Evolutionary conservation across 1,139 yeast species (phyloP), one percentile per base, ranked within the genome.

Genomic region (Nakaseomyces nivariensis): DNA sequence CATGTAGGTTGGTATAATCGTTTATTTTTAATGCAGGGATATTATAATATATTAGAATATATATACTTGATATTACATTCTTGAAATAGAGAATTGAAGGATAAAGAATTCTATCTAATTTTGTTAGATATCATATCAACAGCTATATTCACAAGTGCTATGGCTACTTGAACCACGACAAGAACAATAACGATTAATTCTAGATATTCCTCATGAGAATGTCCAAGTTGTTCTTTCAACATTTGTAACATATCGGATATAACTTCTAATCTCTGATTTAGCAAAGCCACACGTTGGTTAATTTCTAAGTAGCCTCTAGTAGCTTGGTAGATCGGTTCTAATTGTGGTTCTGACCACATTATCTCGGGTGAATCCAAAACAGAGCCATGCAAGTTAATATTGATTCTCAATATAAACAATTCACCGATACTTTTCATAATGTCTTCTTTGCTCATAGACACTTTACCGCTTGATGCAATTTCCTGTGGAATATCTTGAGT

Each of bases 321-420:
- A 0, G 97, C 97, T 66, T 89, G 97, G 67, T 92, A 92, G 50
- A 90, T 89, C 1, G 98, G 98, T 65, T 92, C 97, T 52, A 92
- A 72, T 61, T 90, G 96, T 1, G 98, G 98, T 63, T 92, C 97
- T 0, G 96, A 82, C 98, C 98, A 92, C 96, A 92, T 89, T 52
- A 92, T 78, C 66, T 92, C 97, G 0, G 98, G 98, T 1, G 96
- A 86, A 65, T 92, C 98, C 55, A 92, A 72, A 25, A 92, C 94
- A 1, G 97, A 88, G 1, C 97, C 97, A 69, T 92, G 97, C 54
- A 92, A 72, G 63, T 92, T 92, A 57, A 89, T 87, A 66, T 85
- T 88, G 52, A 92, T 92, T 53, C 98, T 73, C 56, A 92, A 72
- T 52, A 92, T 92, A 67, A 92, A 92, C 55, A 92, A 75, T 66